These are phyloP conservation scores for Phialophora expanda DNA, from an alignment of 2,329 filamentous ascomycete genomes.

Conservation along the genomic window DNA sequence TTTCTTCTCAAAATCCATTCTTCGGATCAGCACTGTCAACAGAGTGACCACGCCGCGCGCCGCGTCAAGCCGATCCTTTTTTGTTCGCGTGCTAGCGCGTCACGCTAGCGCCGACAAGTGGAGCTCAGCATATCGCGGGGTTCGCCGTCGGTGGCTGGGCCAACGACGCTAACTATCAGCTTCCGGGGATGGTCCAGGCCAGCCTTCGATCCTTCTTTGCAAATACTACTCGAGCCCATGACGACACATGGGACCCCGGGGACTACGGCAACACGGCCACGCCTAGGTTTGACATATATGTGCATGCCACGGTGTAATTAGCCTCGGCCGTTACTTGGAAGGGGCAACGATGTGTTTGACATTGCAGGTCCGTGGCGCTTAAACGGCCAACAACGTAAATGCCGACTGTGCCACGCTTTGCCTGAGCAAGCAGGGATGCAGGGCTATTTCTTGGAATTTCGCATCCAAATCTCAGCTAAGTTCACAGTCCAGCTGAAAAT, in stretches of 20 bases:
- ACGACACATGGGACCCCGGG: background rate
- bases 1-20: background rate
- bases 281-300: background rate
- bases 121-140: constrained; percentile 17
- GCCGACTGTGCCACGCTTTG: background rate
- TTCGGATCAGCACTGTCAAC: background rate
- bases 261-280: background rate
- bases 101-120: constrained; percentile 12
- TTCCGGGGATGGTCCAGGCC: background rate
- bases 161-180: background rate
- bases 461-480: background rate
- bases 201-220: background rate
- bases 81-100: constrained; percentile 22
- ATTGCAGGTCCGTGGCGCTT: constrained; percentile 4
- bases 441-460: background rate
- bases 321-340: constrained; percentile 1
- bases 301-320: background rate
- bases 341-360: background rate
- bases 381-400: background rate
- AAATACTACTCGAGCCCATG: background rate
- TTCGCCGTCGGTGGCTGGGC: constrained; percentile 18
- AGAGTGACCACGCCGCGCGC: background rate
- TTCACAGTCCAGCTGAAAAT: constrained; percentile 1
- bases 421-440: background rate
- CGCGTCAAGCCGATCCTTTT: constrained; percentile 7